These are phyloP conservation scores for Acaromyces ingoldii DNA, from an alignment of 1,284 basidiomycete species.

Conservation along the genomic window DNA sequence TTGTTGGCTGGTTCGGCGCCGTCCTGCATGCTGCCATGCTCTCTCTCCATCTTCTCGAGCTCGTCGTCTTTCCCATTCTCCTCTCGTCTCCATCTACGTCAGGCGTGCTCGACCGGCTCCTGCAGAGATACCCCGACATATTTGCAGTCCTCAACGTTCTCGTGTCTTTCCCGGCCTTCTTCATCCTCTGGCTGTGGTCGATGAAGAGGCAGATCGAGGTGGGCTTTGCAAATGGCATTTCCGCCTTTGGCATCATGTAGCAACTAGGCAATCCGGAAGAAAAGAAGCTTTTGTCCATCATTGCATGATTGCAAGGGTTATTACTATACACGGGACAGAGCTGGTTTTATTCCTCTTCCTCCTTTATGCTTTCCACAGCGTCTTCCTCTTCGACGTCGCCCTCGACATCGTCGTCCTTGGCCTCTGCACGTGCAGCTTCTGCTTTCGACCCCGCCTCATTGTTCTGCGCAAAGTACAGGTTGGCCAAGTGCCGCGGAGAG, in stretches of 20 bases:
- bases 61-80: conserved; percentile 54
- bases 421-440: too few relatives aligned
- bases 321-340: too few relatives aligned
- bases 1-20: conserved; percentile 10
- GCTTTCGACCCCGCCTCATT: conserved; percentile 10
- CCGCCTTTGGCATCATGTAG: conserved; percentile 8
- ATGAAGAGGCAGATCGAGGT: conserved; percentile 46
- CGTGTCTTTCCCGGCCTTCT: conserved; percentile 73
- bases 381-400: conserved; percentile 12
- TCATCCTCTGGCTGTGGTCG: conserved; percentile 56
- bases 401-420: conserved; percentile 6
- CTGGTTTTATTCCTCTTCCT: too few relatives aligned
- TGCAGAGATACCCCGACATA: conserved; percentile 74
- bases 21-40: conserved; percentile 56
- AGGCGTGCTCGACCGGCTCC: too few relatives aligned
- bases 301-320: too few relatives aligned
- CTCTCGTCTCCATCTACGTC: conserved; percentile 46
- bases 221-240: conserved; percentile 38
- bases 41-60: conserved; percentile 65
- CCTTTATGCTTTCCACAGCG: too few relatives aligned
- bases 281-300: too few relatives aligned
- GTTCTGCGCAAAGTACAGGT: conserved; percentile 39
- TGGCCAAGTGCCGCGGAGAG: conserved; percentile 30
- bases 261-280: too few relatives aligned
- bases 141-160: conserved; percentile 79